A percentile compares a stretch with the other conserved stretches of the same genome.
phyloP scores from a whole-genome alignment of 108 stramenopile species.

The Cylindrotheca fusiformis region DNA sequence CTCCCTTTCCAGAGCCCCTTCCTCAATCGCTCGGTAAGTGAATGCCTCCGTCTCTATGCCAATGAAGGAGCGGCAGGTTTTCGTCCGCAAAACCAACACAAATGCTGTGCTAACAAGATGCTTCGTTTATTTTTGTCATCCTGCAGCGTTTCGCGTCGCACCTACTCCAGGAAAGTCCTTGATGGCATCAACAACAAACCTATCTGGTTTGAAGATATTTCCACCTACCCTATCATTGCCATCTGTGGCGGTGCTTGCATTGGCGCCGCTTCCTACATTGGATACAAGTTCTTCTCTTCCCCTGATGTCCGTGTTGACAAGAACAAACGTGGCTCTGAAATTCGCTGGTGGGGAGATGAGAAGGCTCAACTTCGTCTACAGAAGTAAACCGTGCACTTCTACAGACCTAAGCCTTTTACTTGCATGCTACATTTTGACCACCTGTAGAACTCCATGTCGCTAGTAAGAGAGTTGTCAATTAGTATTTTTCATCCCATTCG shows the following conservation, averaged over 20 bases:
- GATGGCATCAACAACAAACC: slow-evolving; percentile 29
- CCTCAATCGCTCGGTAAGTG: not conserved
- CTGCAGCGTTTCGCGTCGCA: not conserved
- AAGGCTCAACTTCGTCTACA: slow-evolving; percentile 1
- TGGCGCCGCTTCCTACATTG: slow-evolving; percentile 36
- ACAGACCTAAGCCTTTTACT: too few species aligned
- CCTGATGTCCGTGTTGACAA: slow-evolving; percentile 57
- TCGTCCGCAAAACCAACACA: not conserved
- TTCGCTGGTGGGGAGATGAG: slow-evolving; percentile 53
- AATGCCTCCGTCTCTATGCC: not conserved
- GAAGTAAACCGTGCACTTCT: slow-evolving; percentile 2
- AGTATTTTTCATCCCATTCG: too few species aligned
- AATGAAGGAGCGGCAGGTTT: not conserved
- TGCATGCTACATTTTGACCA: too few species aligned
- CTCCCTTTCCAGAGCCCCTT: not conserved
- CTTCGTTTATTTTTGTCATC: not conserved
- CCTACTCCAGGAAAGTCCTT: slow-evolving; percentile 10
- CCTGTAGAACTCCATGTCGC: too few species aligned
- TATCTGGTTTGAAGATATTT: slow-evolving; percentile 30
- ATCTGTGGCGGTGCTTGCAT: slow-evolving; percentile 46
- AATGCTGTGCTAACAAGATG: not conserved
- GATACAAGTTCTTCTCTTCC: slow-evolving; percentile 14
- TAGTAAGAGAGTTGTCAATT: too few species aligned
- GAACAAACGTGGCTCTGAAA: slow-evolving; percentile 44
- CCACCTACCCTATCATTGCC: slow-evolving; percentile 73